Evolutionary conservation across 176 grass and related monocot species (phyloP).

Genomic region (Lolium multiflorum): DNA sequence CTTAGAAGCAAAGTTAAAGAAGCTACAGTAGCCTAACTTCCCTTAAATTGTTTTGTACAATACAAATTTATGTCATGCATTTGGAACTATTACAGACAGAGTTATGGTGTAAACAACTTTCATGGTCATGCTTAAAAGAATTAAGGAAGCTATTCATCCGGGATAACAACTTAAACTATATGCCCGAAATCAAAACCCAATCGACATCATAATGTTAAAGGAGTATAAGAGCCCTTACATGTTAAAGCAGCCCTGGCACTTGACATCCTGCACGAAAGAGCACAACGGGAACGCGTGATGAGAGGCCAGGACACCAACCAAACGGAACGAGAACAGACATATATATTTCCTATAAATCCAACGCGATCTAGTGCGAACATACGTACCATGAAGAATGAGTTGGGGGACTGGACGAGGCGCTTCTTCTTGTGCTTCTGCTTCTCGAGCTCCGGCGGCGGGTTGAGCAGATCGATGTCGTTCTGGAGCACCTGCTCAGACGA

Average conservation of each 20-base stretch:
- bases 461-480: slow-evolving; percentile 92
- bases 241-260: slow-evolving; percentile 32
- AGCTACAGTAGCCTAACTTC: too few species aligned
- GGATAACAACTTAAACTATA: not conserved
- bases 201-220: not conserved
- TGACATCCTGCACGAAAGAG: slow-evolving; percentile 15
- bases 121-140: not conserved
- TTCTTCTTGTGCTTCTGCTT: slow-evolving; percentile 96
- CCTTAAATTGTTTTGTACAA: too few species aligned
- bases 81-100: too few species aligned
- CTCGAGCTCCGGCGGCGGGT: slow-evolving; percentile 82
- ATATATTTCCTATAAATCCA: not conserved
- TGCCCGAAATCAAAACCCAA: too few species aligned
- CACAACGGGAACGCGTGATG: not conserved
- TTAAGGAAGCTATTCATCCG: not conserved
- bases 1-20: too few species aligned
- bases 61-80: too few species aligned
- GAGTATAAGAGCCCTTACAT: not conserved
- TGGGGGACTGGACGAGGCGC: slow-evolving; percentile 87
- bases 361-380: not conserved
- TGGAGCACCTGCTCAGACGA: slow-evolving; percentile 55
- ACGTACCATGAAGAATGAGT: slow-evolving; percentile 86
- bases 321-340: not conserved
- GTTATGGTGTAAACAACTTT: not conserved
- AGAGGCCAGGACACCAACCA: not conserved